Evolutionary conservation across 495 filamentous ascomycete genomes (phyloP).

Genomic region (Pseudomonodictys pantanalensis): DNA sequence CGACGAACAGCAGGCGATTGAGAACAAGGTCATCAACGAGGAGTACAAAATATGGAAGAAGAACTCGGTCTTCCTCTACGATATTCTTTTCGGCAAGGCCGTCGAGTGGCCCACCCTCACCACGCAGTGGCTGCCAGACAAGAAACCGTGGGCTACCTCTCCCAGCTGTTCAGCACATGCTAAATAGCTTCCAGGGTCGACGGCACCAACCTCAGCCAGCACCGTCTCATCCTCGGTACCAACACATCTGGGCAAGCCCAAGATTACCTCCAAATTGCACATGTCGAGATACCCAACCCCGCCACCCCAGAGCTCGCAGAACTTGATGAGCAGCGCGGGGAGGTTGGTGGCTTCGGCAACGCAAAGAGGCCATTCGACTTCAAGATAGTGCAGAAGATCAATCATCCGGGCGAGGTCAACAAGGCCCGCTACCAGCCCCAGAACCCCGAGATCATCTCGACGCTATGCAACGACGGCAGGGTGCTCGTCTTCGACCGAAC

Average conservation of each 20-base stretch:
- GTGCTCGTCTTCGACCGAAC: slow-evolving; percentile 94
- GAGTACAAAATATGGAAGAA: slow-evolving; percentile 99
- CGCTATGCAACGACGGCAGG: slow-evolving; percentile 81
- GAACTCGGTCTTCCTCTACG: slow-evolving; percentile 97
- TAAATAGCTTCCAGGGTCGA: slow-evolving; percentile 53
- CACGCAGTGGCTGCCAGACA: slow-evolving; percentile 96
- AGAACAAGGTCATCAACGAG: slow-evolving; percentile 87
- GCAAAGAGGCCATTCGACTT: slow-evolving; percentile 73
- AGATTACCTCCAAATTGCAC: slow-evolving; percentile 94
- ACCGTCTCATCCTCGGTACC: slow-evolving; percentile 89
- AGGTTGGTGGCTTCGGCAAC: slow-evolving; percentile 86
- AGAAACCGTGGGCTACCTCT: slow-evolving; percentile 61
- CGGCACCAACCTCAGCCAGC: slow-evolving; percentile 81
- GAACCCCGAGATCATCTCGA: slow-evolving; percentile 95
- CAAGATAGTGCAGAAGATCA: slow-evolving; percentile 89
- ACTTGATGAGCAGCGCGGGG: slow-evolving; percentile 86
- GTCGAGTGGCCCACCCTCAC: slow-evolving; percentile 98
- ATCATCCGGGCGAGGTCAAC: slow-evolving; percentile 96
- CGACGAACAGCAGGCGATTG: slow-evolving; percentile 69
- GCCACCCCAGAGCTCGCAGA: slow-evolving; percentile 63
- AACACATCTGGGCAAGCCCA: slow-evolving; percentile 83
- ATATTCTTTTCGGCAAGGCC: slow-evolving; percentile 61
- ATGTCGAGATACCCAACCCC: slow-evolving; percentile 77
- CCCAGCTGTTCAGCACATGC: not conserved
- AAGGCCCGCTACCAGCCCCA: slow-evolving; percentile 97